A percentile compares a stretch with the other conserved stretches of the same genome.
phyloP scores from a whole-genome alignment of 139 green algal species.

The Ulvella scutata region DNA sequence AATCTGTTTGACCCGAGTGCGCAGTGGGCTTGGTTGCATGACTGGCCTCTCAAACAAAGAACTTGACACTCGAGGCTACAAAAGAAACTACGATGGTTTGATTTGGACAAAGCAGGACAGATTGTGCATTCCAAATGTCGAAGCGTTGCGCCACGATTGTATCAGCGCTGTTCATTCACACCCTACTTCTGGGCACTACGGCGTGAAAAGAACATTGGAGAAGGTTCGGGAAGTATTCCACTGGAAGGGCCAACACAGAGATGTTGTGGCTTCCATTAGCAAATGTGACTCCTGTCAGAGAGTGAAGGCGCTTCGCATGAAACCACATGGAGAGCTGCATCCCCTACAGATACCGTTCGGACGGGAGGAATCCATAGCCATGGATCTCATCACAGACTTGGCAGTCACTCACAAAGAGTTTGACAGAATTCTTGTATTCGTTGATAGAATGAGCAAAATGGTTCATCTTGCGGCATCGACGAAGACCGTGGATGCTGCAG shows the following conservation, averaged over 20 bases:
- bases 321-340: slow-evolving; percentile 5
- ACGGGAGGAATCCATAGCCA: slow-evolving; percentile 1
- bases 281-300: slow-evolving; percentile 3
- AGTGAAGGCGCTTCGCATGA: slow-evolving; percentile 9
- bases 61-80: neutral
- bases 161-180: slow-evolving; percentile 7
- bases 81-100: neutral
- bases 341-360: slow-evolving; percentile 5
- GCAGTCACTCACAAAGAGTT: neutral
- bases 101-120: neutral
- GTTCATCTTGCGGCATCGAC: neutral
- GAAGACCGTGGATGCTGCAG: neutral
- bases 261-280: slow-evolving; percentile 2
- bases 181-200: slow-evolving; percentile 4
- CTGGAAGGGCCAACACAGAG: slow-evolving; percentile 1
- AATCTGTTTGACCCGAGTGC: neutral
- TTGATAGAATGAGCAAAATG: slow-evolving; percentile 9
- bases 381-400: slow-evolving; percentile 12
- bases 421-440: neutral
- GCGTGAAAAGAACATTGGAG: neutral
- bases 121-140: slow-evolving; percentile 6
- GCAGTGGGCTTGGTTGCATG: neutral
- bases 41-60: neutral
- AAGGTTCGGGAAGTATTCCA: neutral
- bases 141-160: neutral